These are phyloP conservation scores for Aquilaria yunnanensis DNA, from an alignment of 345 rosid species.

Conservation along the genomic window DNA sequence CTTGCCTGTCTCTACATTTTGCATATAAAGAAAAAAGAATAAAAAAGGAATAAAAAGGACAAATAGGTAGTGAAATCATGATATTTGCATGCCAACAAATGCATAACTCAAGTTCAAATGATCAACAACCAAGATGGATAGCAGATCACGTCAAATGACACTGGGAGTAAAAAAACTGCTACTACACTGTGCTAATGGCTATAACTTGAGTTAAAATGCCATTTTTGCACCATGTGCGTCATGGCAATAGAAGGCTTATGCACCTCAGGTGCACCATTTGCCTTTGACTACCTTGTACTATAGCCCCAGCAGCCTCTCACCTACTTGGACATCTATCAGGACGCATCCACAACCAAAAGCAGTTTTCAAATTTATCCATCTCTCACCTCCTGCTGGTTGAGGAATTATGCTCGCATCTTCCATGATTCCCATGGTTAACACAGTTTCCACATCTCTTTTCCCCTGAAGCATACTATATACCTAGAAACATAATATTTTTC, in stretches of 20 bases:
- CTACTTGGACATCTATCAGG: too few relatives aligned
- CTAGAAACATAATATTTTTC: constrained; percentile 27
- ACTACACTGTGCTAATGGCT: too few relatives aligned
- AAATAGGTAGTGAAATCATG: neutral
- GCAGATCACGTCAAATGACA: too few relatives aligned
- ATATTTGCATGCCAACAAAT: neutral
- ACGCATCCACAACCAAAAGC: too few relatives aligned
- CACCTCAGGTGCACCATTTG: too few relatives aligned
- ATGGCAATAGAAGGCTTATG: too few relatives aligned
- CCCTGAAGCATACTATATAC: constrained; percentile 97
- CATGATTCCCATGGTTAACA: constrained; percentile 93
- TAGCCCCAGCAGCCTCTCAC: too few relatives aligned
- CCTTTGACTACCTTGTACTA: too few relatives aligned
- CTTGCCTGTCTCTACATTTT: constrained; percentile 57
- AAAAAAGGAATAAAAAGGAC: neutral
- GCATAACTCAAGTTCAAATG: neutral
- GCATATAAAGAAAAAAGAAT: constrained; percentile 2
- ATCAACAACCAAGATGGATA: neutral
- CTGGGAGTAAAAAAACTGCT: too few relatives aligned
- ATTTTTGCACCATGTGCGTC: too few relatives aligned
- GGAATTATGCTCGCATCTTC: constrained; percentile 94
- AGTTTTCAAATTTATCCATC: neutral
- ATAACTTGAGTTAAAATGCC: too few relatives aligned
- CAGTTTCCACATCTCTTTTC: constrained; percentile 88
- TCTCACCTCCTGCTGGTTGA: constrained; percentile 94